These are phyloP conservation scores for Candida adriatica DNA, from an alignment of 805 yeast species.

Conservation along the genomic window DNA sequence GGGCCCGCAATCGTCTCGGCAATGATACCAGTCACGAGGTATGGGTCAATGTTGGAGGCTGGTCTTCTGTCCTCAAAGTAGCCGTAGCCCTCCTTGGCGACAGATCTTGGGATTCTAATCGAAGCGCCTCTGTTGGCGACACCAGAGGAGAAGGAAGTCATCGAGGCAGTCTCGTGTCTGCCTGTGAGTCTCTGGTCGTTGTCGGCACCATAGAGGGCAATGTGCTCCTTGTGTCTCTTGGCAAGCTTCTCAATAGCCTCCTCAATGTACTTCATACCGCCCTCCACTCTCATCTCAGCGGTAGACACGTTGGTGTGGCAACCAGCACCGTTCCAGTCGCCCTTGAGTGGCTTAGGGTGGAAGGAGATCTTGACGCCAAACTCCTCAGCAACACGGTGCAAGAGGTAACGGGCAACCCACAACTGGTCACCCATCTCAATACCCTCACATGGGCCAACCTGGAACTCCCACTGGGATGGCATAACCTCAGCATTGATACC, in stretches of 20 bases:
- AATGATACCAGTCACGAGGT: slow-evolving; percentile 97
- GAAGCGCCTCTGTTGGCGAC: slow-evolving; percentile 99
- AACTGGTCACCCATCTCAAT: slow-evolving; percentile 95
- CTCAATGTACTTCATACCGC: slow-evolving; percentile 94
- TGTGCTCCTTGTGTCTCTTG: slow-evolving; percentile 95
- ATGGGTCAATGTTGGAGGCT: slow-evolving; percentile 98
- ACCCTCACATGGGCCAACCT: slow-evolving; percentile 97
- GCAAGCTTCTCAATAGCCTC: slow-evolving; percentile 89
- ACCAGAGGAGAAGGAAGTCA: slow-evolving; percentile 88
- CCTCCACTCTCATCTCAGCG: slow-evolving; percentile 81
- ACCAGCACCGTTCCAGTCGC: slow-evolving; percentile 99
- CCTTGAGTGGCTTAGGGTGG: slow-evolving; percentile 98
- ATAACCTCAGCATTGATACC: slow-evolving; percentile 99
- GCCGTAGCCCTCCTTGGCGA: slow-evolving; percentile 95
- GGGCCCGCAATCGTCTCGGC: slow-evolving; percentile 95
- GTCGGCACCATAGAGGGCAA: slow-evolving; percentile 90
- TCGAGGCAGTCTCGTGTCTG: slow-evolving; percentile 96
- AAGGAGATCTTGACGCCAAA: slow-evolving; percentile 96
- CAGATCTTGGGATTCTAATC: slow-evolving; percentile 97
- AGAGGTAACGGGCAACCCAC: slow-evolving; percentile 91
- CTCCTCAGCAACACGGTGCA: slow-evolving; percentile 95
- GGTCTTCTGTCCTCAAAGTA: slow-evolving; percentile 99
- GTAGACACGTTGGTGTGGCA: slow-evolving; percentile 99
- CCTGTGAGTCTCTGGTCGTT: slow-evolving; percentile 95
- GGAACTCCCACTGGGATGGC: slow-evolving; percentile 99